Percentiles rank a stretch among this genome's conserved stretches.
These are phyloP conservation scores for Saprolegnia diclina DNA, from an alignment of 352 stramenopile genomes.

Conservation along the genomic window DNA sequence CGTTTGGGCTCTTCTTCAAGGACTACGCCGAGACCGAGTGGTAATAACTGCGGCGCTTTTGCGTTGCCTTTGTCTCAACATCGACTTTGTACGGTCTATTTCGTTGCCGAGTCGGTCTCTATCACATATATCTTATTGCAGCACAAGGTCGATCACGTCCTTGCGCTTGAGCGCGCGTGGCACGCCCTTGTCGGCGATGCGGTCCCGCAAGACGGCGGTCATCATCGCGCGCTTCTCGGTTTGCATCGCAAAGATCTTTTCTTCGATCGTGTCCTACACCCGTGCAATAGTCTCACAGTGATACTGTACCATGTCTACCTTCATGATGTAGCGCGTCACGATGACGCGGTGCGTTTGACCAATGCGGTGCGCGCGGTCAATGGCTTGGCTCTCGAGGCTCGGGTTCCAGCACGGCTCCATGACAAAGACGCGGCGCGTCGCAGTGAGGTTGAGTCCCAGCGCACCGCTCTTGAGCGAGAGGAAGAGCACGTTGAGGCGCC, in stretches of 20 bases:
- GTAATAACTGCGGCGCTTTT: constrained; percentile 41
- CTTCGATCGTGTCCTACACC: constrained; percentile 22
- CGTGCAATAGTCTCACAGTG: not conserved
- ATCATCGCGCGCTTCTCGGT: constrained; percentile 19
- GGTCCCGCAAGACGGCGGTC: not conserved
- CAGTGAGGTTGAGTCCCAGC: constrained; percentile 89
- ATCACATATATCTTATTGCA: not conserved
- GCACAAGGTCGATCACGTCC: constrained; percentile 1
- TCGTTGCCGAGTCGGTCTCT: not conserved
- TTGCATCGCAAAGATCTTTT: constrained; percentile 26
- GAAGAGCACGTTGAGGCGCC: constrained; percentile 72
- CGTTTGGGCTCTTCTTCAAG: constrained; percentile 85
- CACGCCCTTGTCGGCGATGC: not conserved
- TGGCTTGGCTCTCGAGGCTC: constrained; percentile 85
- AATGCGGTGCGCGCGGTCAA: constrained; percentile 86
- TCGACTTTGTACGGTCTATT: not conserved
- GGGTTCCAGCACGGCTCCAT: constrained; percentile 92
- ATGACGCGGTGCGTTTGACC: constrained; percentile 65
- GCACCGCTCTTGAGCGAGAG: constrained; percentile 85
- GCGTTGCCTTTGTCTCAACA: too few relatives aligned
- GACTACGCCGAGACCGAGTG: constrained; percentile 88
- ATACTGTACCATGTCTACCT: constrained; percentile 26
- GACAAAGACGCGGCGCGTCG: constrained; percentile 89
- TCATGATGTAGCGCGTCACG: constrained; percentile 79
- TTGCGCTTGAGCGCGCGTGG: not conserved